These are phyloP conservation scores for Colletotrichum tamarilloi DNA, from an alignment of 2,329 filamentous ascomycete genomes.

Conservation along the genomic window DNA sequence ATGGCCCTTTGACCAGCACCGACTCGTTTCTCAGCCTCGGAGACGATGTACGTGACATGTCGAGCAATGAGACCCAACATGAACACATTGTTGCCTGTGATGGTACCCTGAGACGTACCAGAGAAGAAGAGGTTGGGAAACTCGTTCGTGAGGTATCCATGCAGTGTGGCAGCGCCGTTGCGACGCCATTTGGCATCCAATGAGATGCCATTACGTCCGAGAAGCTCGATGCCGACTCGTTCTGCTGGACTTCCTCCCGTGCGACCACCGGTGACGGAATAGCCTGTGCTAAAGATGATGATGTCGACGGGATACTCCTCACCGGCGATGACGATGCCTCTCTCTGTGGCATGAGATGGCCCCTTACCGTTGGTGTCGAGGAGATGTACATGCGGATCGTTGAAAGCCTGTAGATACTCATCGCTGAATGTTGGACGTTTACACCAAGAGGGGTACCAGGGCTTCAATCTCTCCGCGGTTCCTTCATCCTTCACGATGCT, in stretches of 20 bases:
- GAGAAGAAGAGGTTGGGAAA: slow-evolving; percentile 40
- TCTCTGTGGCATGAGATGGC: slow-evolving; percentile 61
- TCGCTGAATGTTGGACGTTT: slow-evolving; percentile 73
- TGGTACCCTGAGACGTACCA: not conserved
- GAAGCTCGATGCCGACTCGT: slow-evolving; percentile 17
- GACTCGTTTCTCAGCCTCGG: not conserved
- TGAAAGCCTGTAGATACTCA: slow-evolving; percentile 68
- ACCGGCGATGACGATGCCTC: slow-evolving; percentile 59
- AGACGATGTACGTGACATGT: slow-evolving; percentile 52
- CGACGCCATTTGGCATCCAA: slow-evolving; percentile 37
- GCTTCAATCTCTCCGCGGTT: slow-evolving; percentile 63
- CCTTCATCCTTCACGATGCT: slow-evolving; percentile 59
- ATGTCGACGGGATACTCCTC: slow-evolving; percentile 58
- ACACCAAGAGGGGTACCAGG: slow-evolving; percentile 71
- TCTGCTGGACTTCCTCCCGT: slow-evolving; percentile 32
- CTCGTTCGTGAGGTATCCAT: slow-evolving; percentile 32
- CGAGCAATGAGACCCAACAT: slow-evolving; percentile 50
- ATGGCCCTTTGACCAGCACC: not conserved
- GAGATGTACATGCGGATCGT: slow-evolving; percentile 65
- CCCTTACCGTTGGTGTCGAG: slow-evolving; percentile 43
- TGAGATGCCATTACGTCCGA: slow-evolving; percentile 28
- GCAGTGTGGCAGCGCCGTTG: slow-evolving; percentile 25
- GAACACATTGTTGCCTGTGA: not conserved
- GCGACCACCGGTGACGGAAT: not conserved
- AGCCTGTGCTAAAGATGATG: slow-evolving; percentile 37